These are phyloP conservation scores for Ogataea nonfermentans DNA, from an alignment of 805 yeast genomes.

Conservation along the genomic window DNA sequence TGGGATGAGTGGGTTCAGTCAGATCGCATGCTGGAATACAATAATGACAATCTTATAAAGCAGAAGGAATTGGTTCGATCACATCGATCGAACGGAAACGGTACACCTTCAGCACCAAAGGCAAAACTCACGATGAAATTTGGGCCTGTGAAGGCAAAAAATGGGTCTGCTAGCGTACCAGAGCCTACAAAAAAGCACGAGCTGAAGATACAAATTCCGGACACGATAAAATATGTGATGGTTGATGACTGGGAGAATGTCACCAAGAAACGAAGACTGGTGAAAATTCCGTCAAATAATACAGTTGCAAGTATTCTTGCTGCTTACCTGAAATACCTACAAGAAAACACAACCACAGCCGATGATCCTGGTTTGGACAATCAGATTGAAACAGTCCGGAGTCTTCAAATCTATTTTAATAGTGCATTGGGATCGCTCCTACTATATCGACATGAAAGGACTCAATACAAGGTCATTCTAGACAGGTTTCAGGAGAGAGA, in stretches of 20 bases:
- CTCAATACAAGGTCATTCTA: slow-evolving; percentile 60
- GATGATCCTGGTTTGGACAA: slow-evolving; percentile 49
- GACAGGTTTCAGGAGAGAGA: slow-evolving; percentile 24
- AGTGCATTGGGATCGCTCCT: slow-evolving; percentile 65
- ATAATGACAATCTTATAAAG: slow-evolving; percentile 61
- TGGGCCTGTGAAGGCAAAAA: slow-evolving; percentile 1
- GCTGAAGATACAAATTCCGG: slow-evolving; percentile 58
- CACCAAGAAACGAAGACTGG: slow-evolving; percentile 74
- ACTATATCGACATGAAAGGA: slow-evolving; percentile 73
- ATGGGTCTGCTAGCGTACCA: slow-evolving; percentile 1
- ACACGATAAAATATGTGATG: slow-evolving; percentile 61
- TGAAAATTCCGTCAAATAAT: slow-evolving; percentile 57
- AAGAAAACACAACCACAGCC: slow-evolving; percentile 25
- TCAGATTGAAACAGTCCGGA: slow-evolving; percentile 64
- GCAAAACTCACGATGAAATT: slow-evolving; percentile 3
- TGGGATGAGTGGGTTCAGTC: slow-evolving; percentile 96
- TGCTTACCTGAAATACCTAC: slow-evolving; percentile 38
- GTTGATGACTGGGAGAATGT: slow-evolving; percentile 94
- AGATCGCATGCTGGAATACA: slow-evolving; percentile 65
- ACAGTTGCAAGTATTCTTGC: slow-evolving; percentile 54
- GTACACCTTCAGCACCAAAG: slow-evolving; percentile 5
- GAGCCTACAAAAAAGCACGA: slow-evolving; percentile 32
- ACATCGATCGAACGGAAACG: slow-evolving; percentile 9
- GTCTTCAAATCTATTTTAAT: slow-evolving; percentile 73
- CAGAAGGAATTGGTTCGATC: slow-evolving; percentile 41